Percentiles rank a stretch among this genome's conserved stretches.
These are phyloP conservation scores for Boletus insuetus DNA, from an alignment of 768 basidiomycete species.

Conservation along the genomic window DNA sequence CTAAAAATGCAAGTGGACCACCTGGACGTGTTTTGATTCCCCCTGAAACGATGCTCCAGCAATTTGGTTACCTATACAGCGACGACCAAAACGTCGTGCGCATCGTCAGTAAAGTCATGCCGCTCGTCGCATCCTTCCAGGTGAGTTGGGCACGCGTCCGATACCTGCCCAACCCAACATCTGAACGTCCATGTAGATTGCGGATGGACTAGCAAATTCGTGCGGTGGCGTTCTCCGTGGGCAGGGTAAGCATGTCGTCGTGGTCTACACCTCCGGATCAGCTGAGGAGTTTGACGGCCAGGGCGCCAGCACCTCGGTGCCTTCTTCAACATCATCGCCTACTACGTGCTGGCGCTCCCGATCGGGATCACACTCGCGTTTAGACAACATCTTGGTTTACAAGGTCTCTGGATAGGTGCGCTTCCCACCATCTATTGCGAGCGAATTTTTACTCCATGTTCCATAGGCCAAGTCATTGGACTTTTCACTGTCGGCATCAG, in stretches of 20 bases:
- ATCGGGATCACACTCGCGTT: slow-evolving; percentile 53
- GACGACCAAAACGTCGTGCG: slow-evolving; percentile 53
- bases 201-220: slow-evolving; percentile 51
- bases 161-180: not conserved
- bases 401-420: slow-evolving; percentile 52
- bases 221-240: slow-evolving; percentile 51
- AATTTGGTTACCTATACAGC: slow-evolving; percentile 68
- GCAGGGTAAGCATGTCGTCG: slow-evolving; percentile 32
- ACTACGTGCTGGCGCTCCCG: slow-evolving; percentile 53
- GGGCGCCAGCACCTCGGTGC: slow-evolving; percentile 70
- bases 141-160: slow-evolving; percentile 18
- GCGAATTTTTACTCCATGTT: slow-evolving; percentile 7
- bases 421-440: not conserved
- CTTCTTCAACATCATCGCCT: slow-evolving; percentile 67
- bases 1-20: slow-evolving; percentile 48
- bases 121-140: slow-evolving; percentile 55
- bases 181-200: slow-evolving; percentile 34
- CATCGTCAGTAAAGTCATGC: slow-evolving; percentile 50
- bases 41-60: slow-evolving; percentile 26
- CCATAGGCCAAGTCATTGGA: slow-evolving; percentile 66
- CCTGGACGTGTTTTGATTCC: not conserved
- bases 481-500: slow-evolving; percentile 68
- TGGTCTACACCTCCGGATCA: too few relatives aligned
- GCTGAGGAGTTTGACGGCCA: slow-evolving; percentile 14
- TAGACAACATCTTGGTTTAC: slow-evolving; percentile 40